Evolutionary conservation across 2,329 filamentous ascomycete species (phyloP).

Genomic region (Hypoxylon sp.): DNA sequence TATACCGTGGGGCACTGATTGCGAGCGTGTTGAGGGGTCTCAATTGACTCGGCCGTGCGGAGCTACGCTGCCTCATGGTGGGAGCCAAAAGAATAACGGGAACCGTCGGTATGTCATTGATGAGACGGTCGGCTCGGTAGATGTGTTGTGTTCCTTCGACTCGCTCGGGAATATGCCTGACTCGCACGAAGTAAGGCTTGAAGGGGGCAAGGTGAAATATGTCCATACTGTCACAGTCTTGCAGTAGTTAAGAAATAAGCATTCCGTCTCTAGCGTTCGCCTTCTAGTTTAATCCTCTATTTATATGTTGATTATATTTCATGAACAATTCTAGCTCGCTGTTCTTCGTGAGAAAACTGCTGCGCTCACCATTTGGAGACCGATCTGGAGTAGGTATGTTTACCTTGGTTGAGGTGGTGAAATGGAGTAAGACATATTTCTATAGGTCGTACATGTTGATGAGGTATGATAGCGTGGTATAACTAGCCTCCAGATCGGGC

Average conservation of each 20-base stretch:
- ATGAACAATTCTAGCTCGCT: background rate
- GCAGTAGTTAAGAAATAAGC: conserved; percentile 6
- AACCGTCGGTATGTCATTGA: conserved; percentile 58
- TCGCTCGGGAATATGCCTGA: conserved; percentile 54
- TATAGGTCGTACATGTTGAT: background rate
- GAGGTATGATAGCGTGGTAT: background rate
- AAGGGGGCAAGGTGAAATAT: conserved; percentile 56
- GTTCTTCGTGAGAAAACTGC: background rate
- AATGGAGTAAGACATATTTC: background rate
- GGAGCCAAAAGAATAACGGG: conserved; percentile 53
- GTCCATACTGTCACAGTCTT: conserved; percentile 57
- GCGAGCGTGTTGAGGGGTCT: conserved; percentile 57
- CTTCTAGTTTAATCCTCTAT: background rate
- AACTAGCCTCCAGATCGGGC: background rate
- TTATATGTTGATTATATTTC: background rate
- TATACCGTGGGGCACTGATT: conserved; percentile 57
- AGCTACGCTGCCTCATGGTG: conserved; percentile 51
- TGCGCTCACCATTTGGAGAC: too few species aligned
- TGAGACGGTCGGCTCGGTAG: conserved; percentile 55
- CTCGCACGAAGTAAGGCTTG: conserved; percentile 56
- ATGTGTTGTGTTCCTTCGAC: conserved; percentile 57
- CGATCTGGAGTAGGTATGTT: background rate
- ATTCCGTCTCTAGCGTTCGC: too few species aligned
- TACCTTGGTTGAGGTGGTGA: background rate
- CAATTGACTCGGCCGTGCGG: conserved; percentile 54